These are phyloP conservation scores for Cordyceps cateniannulata DNA, from an alignment of 2,329 filamentous ascomycete genomes.

Conservation along the genomic window DNA sequence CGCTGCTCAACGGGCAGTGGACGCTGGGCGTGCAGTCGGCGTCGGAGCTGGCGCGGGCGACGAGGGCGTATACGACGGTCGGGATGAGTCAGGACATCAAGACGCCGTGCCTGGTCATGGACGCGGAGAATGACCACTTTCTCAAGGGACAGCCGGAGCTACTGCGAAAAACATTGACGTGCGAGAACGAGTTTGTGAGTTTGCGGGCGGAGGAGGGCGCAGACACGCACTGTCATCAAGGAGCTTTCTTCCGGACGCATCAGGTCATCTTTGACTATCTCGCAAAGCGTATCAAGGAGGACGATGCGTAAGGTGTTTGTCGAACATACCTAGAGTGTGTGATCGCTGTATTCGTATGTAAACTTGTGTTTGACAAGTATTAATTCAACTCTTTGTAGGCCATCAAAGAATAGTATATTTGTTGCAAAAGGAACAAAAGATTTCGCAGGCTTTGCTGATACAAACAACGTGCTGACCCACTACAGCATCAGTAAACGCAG, in stretches of 20 bases:
- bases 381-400: not conserved
- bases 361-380: not conserved
- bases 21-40: not conserved
- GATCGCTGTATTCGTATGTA: not conserved
- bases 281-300: not conserved
- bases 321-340: too few relatives aligned
- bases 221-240: conserved; percentile 3
- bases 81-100: not conserved
- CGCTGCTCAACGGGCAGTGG: not conserved
- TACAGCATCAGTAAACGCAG: not conserved
- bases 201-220: not conserved
- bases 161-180: not conserved
- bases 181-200: conserved; percentile 1
- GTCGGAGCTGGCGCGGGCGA: not conserved
- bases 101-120: not conserved
- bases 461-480: not conserved
- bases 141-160: conserved; percentile 4
- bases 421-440: not conserved
- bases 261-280: conserved; percentile 4
- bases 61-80: not conserved
- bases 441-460: too few relatives aligned
- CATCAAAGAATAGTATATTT: not conserved
- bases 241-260: conserved; percentile 2
- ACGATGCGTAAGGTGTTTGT: not conserved
- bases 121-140: conserved; percentile 6